Evolutionary conservation across 768 basidiomycete genomes (phyloP), one percentile per base, ranked within the genome.

Genomic region (Suillus subluteus): DNA sequence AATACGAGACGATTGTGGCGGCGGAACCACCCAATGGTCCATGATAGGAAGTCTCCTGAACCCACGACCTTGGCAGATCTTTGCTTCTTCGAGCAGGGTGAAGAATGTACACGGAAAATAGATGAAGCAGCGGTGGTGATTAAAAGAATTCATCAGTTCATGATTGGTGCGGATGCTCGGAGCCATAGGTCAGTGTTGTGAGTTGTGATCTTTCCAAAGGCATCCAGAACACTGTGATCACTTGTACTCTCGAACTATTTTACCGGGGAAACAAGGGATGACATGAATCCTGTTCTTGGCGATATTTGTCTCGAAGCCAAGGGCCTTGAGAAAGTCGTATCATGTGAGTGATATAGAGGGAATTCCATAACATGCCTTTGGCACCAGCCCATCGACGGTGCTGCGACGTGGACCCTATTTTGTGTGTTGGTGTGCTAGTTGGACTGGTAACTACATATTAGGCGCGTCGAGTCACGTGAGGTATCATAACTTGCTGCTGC

Each of bases 61-160:
- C 66, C 4, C 81, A 83, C 16, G 84, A 87, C 67, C 63, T 81
- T n/a, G 81, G 79, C 18, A 82, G 82, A 83, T 64, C 78, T 87
- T 9, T 48, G 71, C n/a, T 81, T 81, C 0, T 81, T 87, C 54
- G 73, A 78, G 61, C 81, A 86, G 64, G 67, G 69, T 11, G 72
- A 74, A 2, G 75, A 78, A 40, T 67, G 67, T 38, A 81, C 8
- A 30, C 15, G 52, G 26, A 52, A 23, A 52, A 52, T 52, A 16
- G 15, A 16, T 48, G 37, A 41, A 41, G 23, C 21, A 61, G 44
- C n/a, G 68, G 74, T 3, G 78, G 70, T 1, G 30, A 71, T 35
- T 75, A 76, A 55, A 64, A n/a, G 80, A 83, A 65, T 9, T 71
- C 68, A n/a, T 71, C 74, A n/a, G 2, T 83, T 74, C 68, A 67